A percentile compares a stretch with the other conserved stretches of the same genome.
These are phyloP conservation scores for Pascua sp. DNA, from an alignment of 1,284 basidiomycete genomes.

Conservation along the genomic window DNA sequence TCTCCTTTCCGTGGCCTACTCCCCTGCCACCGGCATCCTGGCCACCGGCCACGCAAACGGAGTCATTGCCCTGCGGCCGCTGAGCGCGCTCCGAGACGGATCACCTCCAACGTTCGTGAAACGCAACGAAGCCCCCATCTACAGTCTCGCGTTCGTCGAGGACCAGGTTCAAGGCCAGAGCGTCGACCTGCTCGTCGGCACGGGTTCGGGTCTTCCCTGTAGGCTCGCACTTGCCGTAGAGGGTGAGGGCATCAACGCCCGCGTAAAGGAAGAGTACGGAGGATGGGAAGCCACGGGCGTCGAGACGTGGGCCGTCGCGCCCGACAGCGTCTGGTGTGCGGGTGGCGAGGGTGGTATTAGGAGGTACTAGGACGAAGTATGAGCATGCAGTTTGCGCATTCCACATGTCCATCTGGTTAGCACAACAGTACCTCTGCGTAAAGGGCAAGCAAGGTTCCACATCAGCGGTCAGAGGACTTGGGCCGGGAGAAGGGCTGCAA, in stretches of 20 bases:
- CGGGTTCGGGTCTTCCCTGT: constrained; percentile 43
- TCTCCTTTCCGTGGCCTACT: constrained; percentile 58
- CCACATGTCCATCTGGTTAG: no score
- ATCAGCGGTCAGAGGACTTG: no score
- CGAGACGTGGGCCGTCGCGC: constrained; percentile 31
- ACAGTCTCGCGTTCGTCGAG: constrained; percentile 52
- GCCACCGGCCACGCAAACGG: constrained; percentile 66
- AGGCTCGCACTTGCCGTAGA: constrained; percentile 20
- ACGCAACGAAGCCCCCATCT: constrained; percentile 59
- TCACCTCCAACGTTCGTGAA: constrained; percentile 48
- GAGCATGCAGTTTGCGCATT: background rate
- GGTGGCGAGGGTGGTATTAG: constrained; percentile 40
- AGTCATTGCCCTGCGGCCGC: constrained; percentile 59
- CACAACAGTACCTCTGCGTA: no score
- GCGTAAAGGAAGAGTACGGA: constrained; percentile 40
- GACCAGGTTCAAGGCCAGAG: constrained; percentile 8
- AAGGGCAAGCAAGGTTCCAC: no score
- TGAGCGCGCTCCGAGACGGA: constrained; percentile 40
- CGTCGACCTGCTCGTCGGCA: constrained; percentile 37
- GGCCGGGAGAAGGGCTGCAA: no score
- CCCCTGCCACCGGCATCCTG: constrained; percentile 51
- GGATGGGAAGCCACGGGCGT: constrained; percentile 47
- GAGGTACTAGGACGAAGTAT: constrained; percentile 24
- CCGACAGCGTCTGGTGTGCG: constrained; percentile 39
- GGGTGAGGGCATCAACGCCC: constrained; percentile 9